Conservation (phyloP, 331 rosid species). For the Pyrus hybrid region DNA sequence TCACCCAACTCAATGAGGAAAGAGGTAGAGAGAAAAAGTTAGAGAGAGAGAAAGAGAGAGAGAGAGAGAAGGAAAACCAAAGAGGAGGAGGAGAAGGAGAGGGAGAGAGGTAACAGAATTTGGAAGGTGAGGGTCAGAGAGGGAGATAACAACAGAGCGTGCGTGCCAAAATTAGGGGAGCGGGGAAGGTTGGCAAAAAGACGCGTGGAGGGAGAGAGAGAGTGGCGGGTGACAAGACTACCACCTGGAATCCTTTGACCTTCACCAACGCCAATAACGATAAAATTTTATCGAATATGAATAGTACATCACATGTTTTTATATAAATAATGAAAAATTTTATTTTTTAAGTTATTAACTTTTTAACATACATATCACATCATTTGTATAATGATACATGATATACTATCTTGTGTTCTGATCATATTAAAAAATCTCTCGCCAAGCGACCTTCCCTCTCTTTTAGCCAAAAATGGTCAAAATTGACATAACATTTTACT, state of each 20-base stretch:
- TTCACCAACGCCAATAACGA: background rate
- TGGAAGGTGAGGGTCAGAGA: background rate
- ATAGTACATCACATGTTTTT: no score
- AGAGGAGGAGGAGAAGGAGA: background rate
- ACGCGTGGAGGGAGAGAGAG: conserved; percentile 5
- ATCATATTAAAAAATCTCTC: no score
- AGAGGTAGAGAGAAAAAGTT: background rate
- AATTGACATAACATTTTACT: no score
- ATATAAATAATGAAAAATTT: no score
- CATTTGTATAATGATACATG: no score
- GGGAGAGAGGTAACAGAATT: background rate
- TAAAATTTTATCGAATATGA: no score
- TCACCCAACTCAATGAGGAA: background rate
- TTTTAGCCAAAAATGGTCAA: no score
- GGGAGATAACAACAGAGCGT: background rate
- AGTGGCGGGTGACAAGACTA: background rate
- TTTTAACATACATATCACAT: no score
- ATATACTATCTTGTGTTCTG: no score
- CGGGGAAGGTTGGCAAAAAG: background rate
- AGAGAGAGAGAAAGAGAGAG: background rate
- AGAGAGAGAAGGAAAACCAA: background rate
- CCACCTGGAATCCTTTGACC: background rate
- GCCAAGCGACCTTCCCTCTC: no score
- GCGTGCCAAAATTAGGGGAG: conserved; percentile 8
- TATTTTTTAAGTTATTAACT: no score